Conservation (phyloP, 495 filamentous ascomycete species). For the Penicillium subrubescens region DNA sequence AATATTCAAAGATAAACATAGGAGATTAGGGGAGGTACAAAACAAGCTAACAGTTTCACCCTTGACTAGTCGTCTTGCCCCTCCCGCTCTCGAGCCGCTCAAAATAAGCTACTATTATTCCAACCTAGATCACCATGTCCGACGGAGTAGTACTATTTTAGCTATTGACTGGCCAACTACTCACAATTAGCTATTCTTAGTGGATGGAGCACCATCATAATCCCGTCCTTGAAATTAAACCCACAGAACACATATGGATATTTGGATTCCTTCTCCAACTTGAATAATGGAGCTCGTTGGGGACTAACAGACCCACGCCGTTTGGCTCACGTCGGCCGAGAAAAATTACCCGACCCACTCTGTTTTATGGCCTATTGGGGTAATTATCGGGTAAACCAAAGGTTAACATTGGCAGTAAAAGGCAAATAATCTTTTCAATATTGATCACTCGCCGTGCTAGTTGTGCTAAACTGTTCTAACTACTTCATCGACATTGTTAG, state of each 20-base stretch:
- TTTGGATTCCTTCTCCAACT: background rate
- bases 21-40: background rate
- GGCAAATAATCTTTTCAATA: background rate
- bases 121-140: background rate
- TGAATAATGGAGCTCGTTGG: background rate
- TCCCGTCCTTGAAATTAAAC: background rate
- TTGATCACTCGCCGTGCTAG: background rate
- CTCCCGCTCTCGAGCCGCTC: background rate
- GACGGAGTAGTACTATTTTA: background rate
- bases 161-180: background rate
- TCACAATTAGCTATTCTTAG: background rate
- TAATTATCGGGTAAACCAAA: background rate
- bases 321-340: background rate
- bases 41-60: background rate
- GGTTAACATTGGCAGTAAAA: background rate
- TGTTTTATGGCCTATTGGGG: background rate
- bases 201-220: background rate
- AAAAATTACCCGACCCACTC: background rate
- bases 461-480: background rate
- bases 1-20: background rate
- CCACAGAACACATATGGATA: background rate
- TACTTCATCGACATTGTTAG: too few relatives aligned
- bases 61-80: background rate
- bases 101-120: background rate
- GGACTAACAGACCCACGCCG: background rate